A percentile compares a stretch with the other conserved stretches of the same genome.
phyloP scores from a whole-genome alignment of 768 basidiomycete genomes.

The Termitomyces sp. region DNA sequence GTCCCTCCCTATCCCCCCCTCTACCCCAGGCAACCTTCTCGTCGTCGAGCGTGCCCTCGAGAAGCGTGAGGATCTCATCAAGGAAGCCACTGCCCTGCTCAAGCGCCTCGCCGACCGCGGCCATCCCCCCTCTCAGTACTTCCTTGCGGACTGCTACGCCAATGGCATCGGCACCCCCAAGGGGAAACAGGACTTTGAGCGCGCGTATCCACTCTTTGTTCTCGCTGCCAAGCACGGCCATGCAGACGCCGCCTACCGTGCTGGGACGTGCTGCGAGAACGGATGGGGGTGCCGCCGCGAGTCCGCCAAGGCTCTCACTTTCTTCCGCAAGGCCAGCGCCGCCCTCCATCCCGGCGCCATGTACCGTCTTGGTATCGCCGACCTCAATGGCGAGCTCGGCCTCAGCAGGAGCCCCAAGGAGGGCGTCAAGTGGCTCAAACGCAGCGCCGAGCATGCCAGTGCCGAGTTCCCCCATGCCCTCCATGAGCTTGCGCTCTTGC shows the following conservation, averaged over 20 bases:
- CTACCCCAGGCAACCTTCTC: constrained; percentile 68
- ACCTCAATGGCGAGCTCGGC: constrained; percentile 93
- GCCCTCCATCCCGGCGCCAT: constrained; percentile 91
- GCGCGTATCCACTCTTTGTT: constrained; percentile 93
- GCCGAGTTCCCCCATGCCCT: constrained; percentile 96
- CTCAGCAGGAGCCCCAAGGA: constrained; percentile 86
- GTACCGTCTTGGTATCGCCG: constrained; percentile 94
- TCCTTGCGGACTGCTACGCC: constrained; percentile 96
- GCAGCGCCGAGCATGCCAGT: constrained; percentile 90
- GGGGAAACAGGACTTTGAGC: constrained; percentile 92
- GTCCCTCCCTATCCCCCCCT: constrained; percentile 71
- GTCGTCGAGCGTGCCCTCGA: constrained; percentile 76
- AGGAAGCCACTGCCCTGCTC: constrained; percentile 82
- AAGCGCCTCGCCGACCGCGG: constrained; percentile 92
- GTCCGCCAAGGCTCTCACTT: constrained; percentile 84
- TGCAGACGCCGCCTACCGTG: constrained; percentile 91
- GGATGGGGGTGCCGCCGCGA: constrained; percentile 98
- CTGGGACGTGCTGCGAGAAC: constrained; percentile 97
- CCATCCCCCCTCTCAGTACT: constrained; percentile 93
- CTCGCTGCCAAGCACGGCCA: constrained; percentile 97
- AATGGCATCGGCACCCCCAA: constrained; percentile 96
- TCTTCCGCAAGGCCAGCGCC: constrained; percentile 91
- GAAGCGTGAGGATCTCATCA: constrained; percentile 83
- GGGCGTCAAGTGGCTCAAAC: constrained; percentile 98
- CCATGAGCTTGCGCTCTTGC: constrained; percentile 89